Base-by-base conservation (phyloP, 2,329 filamentous ascomycete genomes). In the Bertia moriformis region DNA sequence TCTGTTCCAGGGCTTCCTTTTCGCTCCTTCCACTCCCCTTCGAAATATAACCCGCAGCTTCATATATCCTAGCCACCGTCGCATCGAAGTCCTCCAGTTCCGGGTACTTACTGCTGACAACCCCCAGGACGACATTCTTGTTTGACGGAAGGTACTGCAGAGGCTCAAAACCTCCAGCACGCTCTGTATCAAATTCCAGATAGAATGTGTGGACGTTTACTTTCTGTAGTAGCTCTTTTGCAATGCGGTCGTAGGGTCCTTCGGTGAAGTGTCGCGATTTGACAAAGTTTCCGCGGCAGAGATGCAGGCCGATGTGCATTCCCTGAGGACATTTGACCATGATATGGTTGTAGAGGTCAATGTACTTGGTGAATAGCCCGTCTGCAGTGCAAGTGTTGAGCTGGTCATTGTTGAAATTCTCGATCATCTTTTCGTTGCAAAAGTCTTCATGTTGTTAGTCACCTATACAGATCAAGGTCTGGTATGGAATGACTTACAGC, bases 231-330 rank as follows among this genome's bases (percentile, higher is more conserved):
- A 81, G 66, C 59, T 75, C 78, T 52, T 71, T 65, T 17, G 77
- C 76, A 42, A 82, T 80, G 43, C 71, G 62, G 53, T 82, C 77
- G 55, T 81, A 81, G 17, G 69, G 70, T 18, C 76, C 77, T 50
- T 78, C 73, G 39, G 73, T 71, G 49, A 82, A 81, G 58, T 79
- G 72, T 19, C 75, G 67, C 15, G 71, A 72, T 40, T 72, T 71
- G 45, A 78, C 73, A 55, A 80, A 81, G 60, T 81, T 82, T 38
- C 69, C 70, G 5, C 69, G 69, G 66, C 83, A 87, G 39, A 87
- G 64, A 52, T 88, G 83, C 14, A 88, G 77, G 36, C 83, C 83
- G 2, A 83, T 69, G 56, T 86, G 81, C 65, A 87, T 72, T 51
- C 87, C 81, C 2, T 64, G 54, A 0, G 81, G 79, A 1, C 73